A percentile compares a stretch with the other conserved stretches of the same genome.
Evolutionary conservation across 352 stramenopile genomes (phyloP).

Genomic region (Globisporangium carolinianum): DNA sequence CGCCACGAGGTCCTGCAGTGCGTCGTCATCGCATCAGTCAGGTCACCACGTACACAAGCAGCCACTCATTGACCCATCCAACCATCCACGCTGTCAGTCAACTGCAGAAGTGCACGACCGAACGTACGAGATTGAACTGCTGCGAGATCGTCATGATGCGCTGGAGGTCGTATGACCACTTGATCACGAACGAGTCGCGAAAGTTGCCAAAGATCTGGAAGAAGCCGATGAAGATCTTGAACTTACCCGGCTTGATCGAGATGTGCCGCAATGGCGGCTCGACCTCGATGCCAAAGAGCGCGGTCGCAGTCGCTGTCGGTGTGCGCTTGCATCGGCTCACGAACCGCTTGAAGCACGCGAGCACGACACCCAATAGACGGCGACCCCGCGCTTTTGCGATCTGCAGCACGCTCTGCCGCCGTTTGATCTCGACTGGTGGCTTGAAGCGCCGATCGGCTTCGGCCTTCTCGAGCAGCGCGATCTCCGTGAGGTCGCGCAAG

Average conservation of each 20-base stretch:
- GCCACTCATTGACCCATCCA: no score
- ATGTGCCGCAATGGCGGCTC: constrained; percentile 32
- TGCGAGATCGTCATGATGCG: constrained; percentile 53
- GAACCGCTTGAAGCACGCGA: constrained; percentile 20
- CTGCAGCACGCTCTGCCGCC: constrained; percentile 16
- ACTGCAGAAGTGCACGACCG: no score
- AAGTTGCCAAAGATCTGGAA: constrained; percentile 84
- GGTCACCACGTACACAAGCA: no score
- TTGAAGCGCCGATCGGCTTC: constrained; percentile 50
- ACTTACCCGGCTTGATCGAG: constrained; percentile 54
- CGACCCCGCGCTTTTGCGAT: constrained; percentile 19
- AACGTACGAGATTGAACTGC: constrained; percentile 67
- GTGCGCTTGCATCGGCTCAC: constrained; percentile 23
- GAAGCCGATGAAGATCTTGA: constrained; percentile 79
- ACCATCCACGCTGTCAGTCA: no score
- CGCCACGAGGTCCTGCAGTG: constrained; percentile 49
- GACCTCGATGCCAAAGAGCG: constrained; percentile 56
- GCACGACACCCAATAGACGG: constrained; percentile 13
- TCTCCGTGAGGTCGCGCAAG: constrained; percentile 54
- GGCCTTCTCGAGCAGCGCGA: constrained; percentile 47
- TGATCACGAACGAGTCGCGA: constrained; percentile 54
- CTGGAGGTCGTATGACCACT: constrained; percentile 52
- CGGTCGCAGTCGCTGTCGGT: constrained; percentile 20
- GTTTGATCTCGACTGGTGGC: constrained; percentile 11
- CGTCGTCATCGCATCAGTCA: background rate